These are phyloP conservation scores for Corylus avellana DNA, from an alignment of 306 rosid species.

Conservation along the genomic window DNA sequence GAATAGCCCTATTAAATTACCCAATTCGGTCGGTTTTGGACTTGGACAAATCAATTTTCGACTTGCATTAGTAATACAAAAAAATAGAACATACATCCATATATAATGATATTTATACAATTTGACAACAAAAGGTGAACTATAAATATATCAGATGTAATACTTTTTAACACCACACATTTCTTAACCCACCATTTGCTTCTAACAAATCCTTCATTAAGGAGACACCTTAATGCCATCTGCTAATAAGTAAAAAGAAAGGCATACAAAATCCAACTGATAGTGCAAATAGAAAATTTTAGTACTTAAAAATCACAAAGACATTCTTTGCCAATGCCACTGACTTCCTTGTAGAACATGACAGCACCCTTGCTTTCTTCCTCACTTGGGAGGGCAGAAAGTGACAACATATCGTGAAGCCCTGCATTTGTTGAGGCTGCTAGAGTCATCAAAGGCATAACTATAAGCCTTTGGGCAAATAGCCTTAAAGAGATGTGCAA, in stretches of 20 bases:
- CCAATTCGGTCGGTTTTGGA: too few relatives aligned
- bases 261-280: slow-evolving; percentile 7
- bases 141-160: too few relatives aligned
- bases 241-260: not conserved
- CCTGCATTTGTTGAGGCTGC: slow-evolving; percentile 86
- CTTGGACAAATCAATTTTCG: too few relatives aligned
- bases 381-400: slow-evolving; percentile 70
- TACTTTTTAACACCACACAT: not conserved
- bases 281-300: not conserved
- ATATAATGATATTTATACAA: too few relatives aligned
- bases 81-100: too few relatives aligned
- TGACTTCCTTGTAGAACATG: slow-evolving; percentile 21
- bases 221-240: not conserved
- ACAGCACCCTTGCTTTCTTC: slow-evolving; percentile 12
- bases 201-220: too few relatives aligned
- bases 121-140: too few relatives aligned
- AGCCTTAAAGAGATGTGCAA: slow-evolving; percentile 85
- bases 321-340: slow-evolving; percentile 11
- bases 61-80: too few relatives aligned
- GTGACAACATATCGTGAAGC: slow-evolving; percentile 86
- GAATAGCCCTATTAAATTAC: too few relatives aligned
- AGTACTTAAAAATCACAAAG: slow-evolving; percentile 15
- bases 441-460: slow-evolving; percentile 87
- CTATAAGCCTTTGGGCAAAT: slow-evolving; percentile 99
- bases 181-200: not conserved